A percentile compares a stretch with the other conserved stretches of the same genome.
These are phyloP conservation scores for Colletotrichum sp. DNA, from an alignment of 2,329 filamentous ascomycete species.

Conservation along the genomic window DNA sequence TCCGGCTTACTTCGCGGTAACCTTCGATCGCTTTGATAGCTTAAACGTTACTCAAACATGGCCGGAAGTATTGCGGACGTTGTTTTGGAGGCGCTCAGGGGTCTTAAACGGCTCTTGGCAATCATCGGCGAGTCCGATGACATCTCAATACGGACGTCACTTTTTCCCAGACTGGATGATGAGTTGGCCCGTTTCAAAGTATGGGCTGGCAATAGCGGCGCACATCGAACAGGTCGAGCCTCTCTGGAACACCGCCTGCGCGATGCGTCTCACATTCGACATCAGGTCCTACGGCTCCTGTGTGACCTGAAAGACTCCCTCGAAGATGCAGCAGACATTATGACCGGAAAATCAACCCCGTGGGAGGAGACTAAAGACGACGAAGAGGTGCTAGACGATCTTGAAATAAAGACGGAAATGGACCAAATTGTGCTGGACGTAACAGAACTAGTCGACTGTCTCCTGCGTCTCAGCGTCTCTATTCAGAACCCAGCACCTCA, in stretches of 20 bases:
- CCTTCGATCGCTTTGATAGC: too few species aligned
- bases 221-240: slow-evolving; percentile 6
- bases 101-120: too few species aligned
- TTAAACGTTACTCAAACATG: too few species aligned
- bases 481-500: slow-evolving; percentile 40
- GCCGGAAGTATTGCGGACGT: too few species aligned
- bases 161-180: neutral
- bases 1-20: too few species aligned
- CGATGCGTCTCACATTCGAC: slow-evolving; percentile 22
- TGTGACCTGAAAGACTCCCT: slow-evolving; percentile 19
- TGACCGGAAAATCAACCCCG: neutral
- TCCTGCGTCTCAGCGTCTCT: slow-evolving; percentile 39
- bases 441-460: slow-evolving; percentile 30
- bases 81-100: too few species aligned
- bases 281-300: slow-evolving; percentile 27
- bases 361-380: neutral
- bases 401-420: slow-evolving; percentile 17
- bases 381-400: neutral
- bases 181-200: slow-evolving; percentile 23
- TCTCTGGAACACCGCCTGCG: slow-evolving; percentile 25
- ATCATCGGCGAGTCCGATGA: neutral
- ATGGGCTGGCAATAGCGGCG: slow-evolving; percentile 25
- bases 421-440: slow-evolving; percentile 24
- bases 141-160: accelerated
- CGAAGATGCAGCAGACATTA: neutral